Evolutionary conservation across 2,329 filamentous ascomycete species (phyloP), one percentile per base, ranked within the genome.

Genomic region (Thermomyces lanuginosus): DNA sequence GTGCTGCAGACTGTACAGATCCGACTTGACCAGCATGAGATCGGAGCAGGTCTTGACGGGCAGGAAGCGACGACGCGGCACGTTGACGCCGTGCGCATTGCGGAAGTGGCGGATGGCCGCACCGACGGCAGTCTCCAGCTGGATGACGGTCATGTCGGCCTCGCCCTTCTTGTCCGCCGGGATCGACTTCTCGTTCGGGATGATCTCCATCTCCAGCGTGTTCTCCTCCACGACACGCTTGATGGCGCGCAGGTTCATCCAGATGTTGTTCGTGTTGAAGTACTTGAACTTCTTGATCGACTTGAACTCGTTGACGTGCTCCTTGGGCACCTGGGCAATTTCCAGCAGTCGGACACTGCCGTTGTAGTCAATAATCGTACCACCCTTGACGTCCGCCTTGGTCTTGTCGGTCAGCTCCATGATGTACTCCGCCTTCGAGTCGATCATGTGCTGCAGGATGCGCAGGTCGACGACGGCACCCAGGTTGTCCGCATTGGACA

Each of bases 281-380:
- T 98, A 98, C 72, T 92, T 93, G 78, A 98, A 98, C 72, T 98
- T 98, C 77, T 98, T 98, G 70, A 98, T 98, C 25, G 84, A 93
- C 76, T 98, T 98, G 81, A 98, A 98, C 66, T 98, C 89, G 64
- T 98, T 95, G 56, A 89, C 81, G 63, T 98, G 89, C 68, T 98
- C 82, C 74, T 95, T 98, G 61, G 89, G 89, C 18, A 98, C 89
- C 68, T 98, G 89, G 8, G 89, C 89, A 47, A 98, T 93, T 66
- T 98, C 89, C 28, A 98, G 78, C 41, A 98, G 77, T 51, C 89
- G 84, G 43, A 91, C 86, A 31, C 80, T 84, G 49, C 86, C 86
- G 56, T 98, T 89, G 61, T 93, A 93, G 65, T 98, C 86, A 50
- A 98, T 98, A 58, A 98, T 98, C 58, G 89, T 98, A 63, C 89